Base-by-base conservation (phyloP, 2,329 filamentous ascomycete species). In the Ceratocystis variospora region DNA sequence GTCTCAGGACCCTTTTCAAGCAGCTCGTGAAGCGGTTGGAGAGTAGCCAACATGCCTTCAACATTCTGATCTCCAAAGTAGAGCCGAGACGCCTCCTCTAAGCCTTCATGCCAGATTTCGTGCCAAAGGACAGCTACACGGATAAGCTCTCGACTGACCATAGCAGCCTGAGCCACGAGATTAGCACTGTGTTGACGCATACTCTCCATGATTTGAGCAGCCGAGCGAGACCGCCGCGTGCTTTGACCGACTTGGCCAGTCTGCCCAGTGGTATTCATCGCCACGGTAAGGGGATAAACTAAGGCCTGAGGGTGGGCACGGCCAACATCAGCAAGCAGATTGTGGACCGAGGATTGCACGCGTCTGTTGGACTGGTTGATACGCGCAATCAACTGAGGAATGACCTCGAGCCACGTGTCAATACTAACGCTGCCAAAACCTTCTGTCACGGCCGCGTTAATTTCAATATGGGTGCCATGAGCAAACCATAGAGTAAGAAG, bases 1-100 rank as follows among this genome's bases (percentile, higher is more conserved):
- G 94, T 99, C 77, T 96, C 90, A 0, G 94, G 91, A 0, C 94
- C 94, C 66, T 84, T 87, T 72, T 96, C 92, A 53, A 99, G 82
- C 79, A 94, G 87, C 53, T 92, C 89, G 74, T 99, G 94, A 28
- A 99, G 80, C 5, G 95, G 95, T 62, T 88, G 88, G 4, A 99
- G 83, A 0, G 89, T 92, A 10, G 86, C 83, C 74, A 99, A 94
- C 94, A 99, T 99, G 72, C 93, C 95, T 68, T 96, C 89, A 57
- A 97, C 94, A 75, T 99, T 96, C 72, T 95, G 88, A 72, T 97
- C 93, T 68, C 93, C 94, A 76, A 99, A 99, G 79, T 97, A 99
- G 19, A 99, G 80, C 64, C 94, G 85, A 41, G 91, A 96, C 0
- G 94, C 95, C 77, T 99, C 95, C 76, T 99, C 94, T 17, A 99